A percentile compares a stretch with the other conserved stretches of the same genome.
Conservation (phyloP, 225 moss, liverwort and hornwort genomes). For the Pseudoscleropodium purum region DNA sequence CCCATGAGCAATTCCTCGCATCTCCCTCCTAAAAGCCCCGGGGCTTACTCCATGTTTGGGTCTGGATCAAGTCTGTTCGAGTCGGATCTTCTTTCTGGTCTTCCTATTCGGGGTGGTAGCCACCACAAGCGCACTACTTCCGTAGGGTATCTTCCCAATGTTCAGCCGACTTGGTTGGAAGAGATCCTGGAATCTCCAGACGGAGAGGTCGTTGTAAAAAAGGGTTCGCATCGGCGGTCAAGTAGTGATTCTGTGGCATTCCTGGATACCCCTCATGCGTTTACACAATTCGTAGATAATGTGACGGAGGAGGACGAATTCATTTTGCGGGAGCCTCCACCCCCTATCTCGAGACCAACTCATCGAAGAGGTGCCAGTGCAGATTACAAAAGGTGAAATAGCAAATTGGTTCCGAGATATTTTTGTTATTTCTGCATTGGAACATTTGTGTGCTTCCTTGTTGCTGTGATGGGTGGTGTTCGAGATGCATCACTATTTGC, state of each 20-base stretch:
- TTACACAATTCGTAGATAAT: conserved; percentile 54
- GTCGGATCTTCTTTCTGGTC: conserved; percentile 57
- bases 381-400: conserved; percentile 30
- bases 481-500: neutral
- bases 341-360: conserved; percentile 27
- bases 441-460: neutral
- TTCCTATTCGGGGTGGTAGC: conserved; percentile 54
- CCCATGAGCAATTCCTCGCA: conserved; percentile 88
- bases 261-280: conserved; percentile 63
- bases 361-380: conserved; percentile 52
- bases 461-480: neutral
- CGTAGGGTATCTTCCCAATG: conserved; percentile 75
- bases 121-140: conserved; percentile 93
- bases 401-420: neutral
- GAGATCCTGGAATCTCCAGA: conserved; percentile 76
- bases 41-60: conserved; percentile 56
- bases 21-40: conserved; percentile 89
- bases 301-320: conserved; percentile 82
- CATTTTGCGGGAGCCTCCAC: conserved; percentile 28
- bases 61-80: conserved; percentile 74
- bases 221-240: conserved; percentile 78
- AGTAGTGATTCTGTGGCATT: conserved; percentile 91
- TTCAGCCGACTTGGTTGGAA: conserved; percentile 84
- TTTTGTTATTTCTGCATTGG: neutral
- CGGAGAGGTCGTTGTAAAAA: conserved; percentile 64